Evolutionary conservation across 805 yeast species (phyloP).

Genomic region (Saccharomyces eubayanus): DNA sequence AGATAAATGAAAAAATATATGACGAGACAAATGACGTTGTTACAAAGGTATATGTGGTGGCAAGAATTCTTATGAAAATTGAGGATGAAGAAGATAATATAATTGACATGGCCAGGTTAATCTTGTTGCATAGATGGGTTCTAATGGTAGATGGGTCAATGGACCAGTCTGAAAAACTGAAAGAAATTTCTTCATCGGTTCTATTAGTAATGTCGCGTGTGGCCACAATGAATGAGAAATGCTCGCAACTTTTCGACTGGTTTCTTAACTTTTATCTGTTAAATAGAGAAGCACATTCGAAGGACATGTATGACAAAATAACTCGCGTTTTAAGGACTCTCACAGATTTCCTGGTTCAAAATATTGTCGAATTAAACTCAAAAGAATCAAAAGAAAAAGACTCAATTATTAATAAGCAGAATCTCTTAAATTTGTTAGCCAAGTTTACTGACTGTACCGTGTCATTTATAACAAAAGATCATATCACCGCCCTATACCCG

Average conservation of each 20-base stretch:
- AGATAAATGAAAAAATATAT: constrained; percentile 43
- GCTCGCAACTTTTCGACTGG: constrained; percentile 38
- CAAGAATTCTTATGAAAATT: constrained; percentile 44
- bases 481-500: constrained; percentile 57
- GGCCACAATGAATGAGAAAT: constrained; percentile 32
- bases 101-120: constrained; percentile 34
- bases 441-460: constrained; percentile 47
- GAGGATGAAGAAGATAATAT: constrained; percentile 66
- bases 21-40: constrained; percentile 24
- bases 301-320: constrained; percentile 4
- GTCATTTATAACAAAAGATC: constrained; percentile 53
- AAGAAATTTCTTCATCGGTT: constrained; percentile 5
- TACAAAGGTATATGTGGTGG: constrained; percentile 38
- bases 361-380: constrained; percentile 22
- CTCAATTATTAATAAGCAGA: not conserved
- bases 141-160: constrained; percentile 5
- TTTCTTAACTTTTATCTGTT: constrained; percentile 41
- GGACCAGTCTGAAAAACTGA: constrained; percentile 8
- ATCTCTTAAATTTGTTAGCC: constrained; percentile 35
- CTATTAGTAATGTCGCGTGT: constrained; percentile 34
- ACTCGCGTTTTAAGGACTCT: constrained; percentile 9
- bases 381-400: constrained; percentile 20
- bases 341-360: constrained; percentile 22
- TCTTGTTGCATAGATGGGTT: constrained; percentile 36
- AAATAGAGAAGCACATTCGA: constrained; percentile 19